Evolutionary conservation across 805 yeast species (phyloP), one percentile per base, ranked within the genome.

Genomic region (Schizosaccharomyces cryophilus): DNA sequence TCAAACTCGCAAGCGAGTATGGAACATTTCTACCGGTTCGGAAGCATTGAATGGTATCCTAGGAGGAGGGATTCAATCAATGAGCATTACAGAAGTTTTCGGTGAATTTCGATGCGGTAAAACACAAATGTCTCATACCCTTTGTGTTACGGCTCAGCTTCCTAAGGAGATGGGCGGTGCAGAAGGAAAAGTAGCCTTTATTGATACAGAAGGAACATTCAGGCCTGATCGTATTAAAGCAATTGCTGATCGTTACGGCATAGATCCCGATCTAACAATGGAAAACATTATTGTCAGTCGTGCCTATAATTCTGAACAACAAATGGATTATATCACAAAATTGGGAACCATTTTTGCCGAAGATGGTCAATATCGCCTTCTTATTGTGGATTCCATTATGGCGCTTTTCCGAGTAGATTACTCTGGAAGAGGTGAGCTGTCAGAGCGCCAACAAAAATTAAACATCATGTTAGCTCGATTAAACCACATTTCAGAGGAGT

Each of bases 71-170:
- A 73, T 84, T 54, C 82, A 81, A 73, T 81, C 89, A 0, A 86
- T 85, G 75, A 79, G 85, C 40, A 80, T 84, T 61, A 83, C 88
- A 0, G 90, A 84, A 68, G 87, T 83, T 0, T 84, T 82, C 72
- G 90, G 90, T 0, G 90, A 84, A 66, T 84, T 82, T 65, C 74
- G 90, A 67, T 84, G 89, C 62, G 90, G 90, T 51, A 84, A 84
- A 67, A 83, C 89, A n/a, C 90, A 84, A 69, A 71, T 84, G 68
- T 82, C 89, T 26, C 90, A 84, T 68, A 84, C 90, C 0, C 73
- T 84, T 62, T 84, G 89, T 61, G 87, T 84, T 13, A 82, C 88
- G 1, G 76, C 87, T 48, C 90, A 84, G 68, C 70, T 84, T 62
- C 87, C 67, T 4, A 62, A 54, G 60, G 64, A 77, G 45, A 73